Evolutionary conservation across 306 rosid species (phyloP).

Genomic region (Pyrus betulifolia): DNA sequence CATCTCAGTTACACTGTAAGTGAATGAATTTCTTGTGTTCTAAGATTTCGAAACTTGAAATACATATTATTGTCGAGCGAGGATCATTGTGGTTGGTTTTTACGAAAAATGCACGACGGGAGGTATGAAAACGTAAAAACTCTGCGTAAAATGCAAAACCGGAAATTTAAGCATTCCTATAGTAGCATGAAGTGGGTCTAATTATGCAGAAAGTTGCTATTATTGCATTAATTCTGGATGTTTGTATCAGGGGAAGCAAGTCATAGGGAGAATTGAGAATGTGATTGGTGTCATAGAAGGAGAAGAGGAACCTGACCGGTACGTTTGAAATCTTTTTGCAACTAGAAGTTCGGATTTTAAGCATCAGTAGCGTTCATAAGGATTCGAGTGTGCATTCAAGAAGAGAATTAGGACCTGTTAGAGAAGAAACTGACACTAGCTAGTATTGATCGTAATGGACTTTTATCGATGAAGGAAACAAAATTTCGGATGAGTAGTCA

Average conservation of each 20-base stretch:
- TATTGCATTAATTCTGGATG: neutral
- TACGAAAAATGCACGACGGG: too few species aligned
- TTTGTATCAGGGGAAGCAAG: conserved; percentile 44
- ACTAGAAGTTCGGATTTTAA: neutral
- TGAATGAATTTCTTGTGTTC: neutral
- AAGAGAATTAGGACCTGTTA: neutral
- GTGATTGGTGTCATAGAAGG: conserved; percentile 69
- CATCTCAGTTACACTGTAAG: conserved; percentile 50
- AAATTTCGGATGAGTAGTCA: neutral
- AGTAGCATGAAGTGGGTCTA: neutral
- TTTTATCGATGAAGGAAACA: neutral
- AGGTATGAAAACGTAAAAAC: too few species aligned
- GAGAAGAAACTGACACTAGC: neutral
- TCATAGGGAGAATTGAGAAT: conserved; percentile 46
- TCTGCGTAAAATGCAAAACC: too few species aligned
- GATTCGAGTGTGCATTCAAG: neutral
- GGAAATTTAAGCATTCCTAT: too few species aligned
- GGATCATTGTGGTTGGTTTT: too few species aligned
- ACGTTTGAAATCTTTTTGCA: neutral
- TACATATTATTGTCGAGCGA: too few species aligned
- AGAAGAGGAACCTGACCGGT: conserved; percentile 76
- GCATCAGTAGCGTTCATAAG: neutral
- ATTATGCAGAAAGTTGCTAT: neutral
- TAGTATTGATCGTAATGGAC: neutral
- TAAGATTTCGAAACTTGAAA: too few species aligned